Evolutionary conservation across 108 stramenopile genomes (phyloP), one percentile per base, ranked within the genome.

Genomic region (Cyclotella sp.): DNA sequence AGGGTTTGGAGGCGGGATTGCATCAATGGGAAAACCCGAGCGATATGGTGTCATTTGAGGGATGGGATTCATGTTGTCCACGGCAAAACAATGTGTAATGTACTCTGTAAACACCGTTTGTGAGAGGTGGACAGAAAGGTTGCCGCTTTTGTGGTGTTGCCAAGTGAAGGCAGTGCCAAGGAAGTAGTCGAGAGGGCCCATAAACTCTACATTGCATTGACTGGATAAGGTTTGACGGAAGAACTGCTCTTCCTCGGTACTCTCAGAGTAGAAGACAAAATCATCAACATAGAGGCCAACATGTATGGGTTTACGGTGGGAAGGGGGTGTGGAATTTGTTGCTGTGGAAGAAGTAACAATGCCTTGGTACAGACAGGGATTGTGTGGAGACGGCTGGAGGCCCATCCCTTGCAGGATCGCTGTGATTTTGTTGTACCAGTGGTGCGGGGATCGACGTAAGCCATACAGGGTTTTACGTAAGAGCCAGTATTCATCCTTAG

Each of bases 351-450:
- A n/a, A n/a, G n/a, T n/a, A n/a, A n/a, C n/a, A n/a, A n/a, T n/a
- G n/a, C n/a, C n/a, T n/a, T 65, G 42, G 66, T 30, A 6, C 52
- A 29, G 21, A 28, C 39, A 18, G 46, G 49, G 12, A 26, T 14
- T 15, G 67, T 27, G 13, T 53, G 65, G 16, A n/a, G n/a, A n/a
- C n/a, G n/a, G n/a, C n/a, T n/a, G n/a, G n/a, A n/a, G n/a, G n/a
- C n/a, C n/a, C n/a, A 65, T 66, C 27, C 43, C 14, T 14, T 21
- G n/a, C 28, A 75, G 65, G 3, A 67, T 53, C 10, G 29, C 10
- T 7, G 39, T 52, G 39, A 75, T 9, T 39, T 43, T 75, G 18
- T 75, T 55, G 64, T 75, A 75, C 74, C 74, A 75, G 43, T 75
- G 74, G 16, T 43, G 74, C 7, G 74, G 74, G 16, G 63, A 54